A percentile compares a stretch with the other conserved stretches of the same genome.
These are phyloP conservation scores for Schwanniomyces yamadae DNA, from an alignment of 805 yeast species.

Conservation along the genomic window DNA sequence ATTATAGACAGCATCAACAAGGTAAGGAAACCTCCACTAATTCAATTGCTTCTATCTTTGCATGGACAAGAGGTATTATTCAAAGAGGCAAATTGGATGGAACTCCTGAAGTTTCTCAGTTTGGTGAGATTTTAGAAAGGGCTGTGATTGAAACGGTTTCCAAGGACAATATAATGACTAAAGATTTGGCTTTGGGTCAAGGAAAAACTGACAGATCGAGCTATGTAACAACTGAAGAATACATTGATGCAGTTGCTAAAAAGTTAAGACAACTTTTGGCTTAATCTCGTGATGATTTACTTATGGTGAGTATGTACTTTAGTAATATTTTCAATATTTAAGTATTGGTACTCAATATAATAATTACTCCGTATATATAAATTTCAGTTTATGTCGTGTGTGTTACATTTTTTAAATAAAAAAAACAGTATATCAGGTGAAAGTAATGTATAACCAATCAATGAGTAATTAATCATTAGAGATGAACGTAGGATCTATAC, in stretches of 20 bases:
- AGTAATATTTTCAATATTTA: not conserved
- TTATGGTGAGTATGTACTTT: not conserved
- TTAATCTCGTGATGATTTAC: constrained; percentile 10
- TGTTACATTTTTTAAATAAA: not conserved
- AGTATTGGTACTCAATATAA: no score
- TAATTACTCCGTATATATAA: no score
- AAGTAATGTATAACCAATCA: not conserved
- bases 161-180: constrained; percentile 87
- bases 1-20: constrained; percentile 91
- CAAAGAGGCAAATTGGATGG: constrained; percentile 89
- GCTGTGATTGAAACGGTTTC: constrained; percentile 87
- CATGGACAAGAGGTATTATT: constrained; percentile 92
- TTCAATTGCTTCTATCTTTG: constrained; percentile 95
- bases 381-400: constrained; percentile 1
- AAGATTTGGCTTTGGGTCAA: constrained; percentile 87
- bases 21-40: constrained; percentile 97
- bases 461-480: not conserved
- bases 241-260: constrained; percentile 75
- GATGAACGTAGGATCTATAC: constrained; percentile 41
- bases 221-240: constrained; percentile 90
- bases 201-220: constrained; percentile 81
- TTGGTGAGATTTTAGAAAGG: constrained; percentile 75
- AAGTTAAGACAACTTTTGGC: constrained; percentile 61
- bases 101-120: constrained; percentile 80
- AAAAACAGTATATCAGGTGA: not conserved